These are phyloP conservation scores for Tetracladium marchalianum DNA, from an alignment of 495 filamentous ascomycete genomes.

Conservation along the genomic window DNA sequence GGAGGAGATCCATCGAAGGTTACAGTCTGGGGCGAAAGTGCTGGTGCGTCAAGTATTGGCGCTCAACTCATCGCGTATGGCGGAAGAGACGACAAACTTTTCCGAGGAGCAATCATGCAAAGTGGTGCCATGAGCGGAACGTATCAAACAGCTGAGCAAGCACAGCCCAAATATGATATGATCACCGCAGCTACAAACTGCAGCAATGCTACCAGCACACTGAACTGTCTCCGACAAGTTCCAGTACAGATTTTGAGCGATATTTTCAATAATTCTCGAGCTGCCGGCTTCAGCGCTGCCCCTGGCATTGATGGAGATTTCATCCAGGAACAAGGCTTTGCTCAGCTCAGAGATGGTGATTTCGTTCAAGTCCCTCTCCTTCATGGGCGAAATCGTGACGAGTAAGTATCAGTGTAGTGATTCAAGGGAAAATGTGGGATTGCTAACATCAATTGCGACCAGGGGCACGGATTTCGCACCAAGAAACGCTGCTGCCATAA, in stretches of 20 bases:
- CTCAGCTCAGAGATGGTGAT: constrained; percentile 27
- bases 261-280: constrained; percentile 4
- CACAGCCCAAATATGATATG: constrained; percentile 3
- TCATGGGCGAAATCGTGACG: constrained; percentile 49
- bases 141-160: background rate
- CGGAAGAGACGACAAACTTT: constrained; percentile 11
- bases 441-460: too few relatives aligned
- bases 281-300: background rate
- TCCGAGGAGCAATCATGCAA: constrained; percentile 26
- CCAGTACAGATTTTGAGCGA: constrained; percentile 1
- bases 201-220: background rate
- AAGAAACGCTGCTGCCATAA: constrained; percentile 23
- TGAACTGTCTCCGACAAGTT: constrained; percentile 5
- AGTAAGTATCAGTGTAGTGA: too few relatives aligned
- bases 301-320: constrained; percentile 37
- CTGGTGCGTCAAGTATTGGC: constrained; percentile 44
- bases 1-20: constrained; percentile 34
- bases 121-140: background rate
- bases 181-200: constrained; percentile 3
- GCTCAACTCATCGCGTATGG: constrained; percentile 42
- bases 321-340: constrained; percentile 21
- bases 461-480: constrained; percentile 40
- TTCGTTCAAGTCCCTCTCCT: constrained; percentile 45
- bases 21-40: constrained; percentile 35
- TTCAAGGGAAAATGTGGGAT: too few relatives aligned